phyloP scores from a whole-genome alignment of 345 rosid species.

The Nephelium lappaceum region DNA sequence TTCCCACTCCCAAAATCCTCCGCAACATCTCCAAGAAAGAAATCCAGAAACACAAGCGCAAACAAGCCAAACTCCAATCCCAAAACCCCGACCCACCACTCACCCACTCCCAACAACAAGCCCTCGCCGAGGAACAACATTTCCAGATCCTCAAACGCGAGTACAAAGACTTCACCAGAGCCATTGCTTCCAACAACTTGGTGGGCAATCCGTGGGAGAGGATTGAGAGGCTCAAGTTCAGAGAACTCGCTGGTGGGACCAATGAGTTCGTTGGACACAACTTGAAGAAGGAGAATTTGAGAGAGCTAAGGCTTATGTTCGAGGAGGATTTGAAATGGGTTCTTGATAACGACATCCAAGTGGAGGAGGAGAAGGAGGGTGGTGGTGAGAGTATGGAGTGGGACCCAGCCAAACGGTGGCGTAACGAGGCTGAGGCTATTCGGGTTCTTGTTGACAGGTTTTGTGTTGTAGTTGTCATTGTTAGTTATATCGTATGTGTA shows the following conservation, averaged over 20 bases:
- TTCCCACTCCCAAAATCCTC: slow-evolving; percentile 75
- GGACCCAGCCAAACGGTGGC: slow-evolving; percentile 60
- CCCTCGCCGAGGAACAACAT: slow-evolving; percentile 51
- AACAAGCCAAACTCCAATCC: slow-evolving; percentile 41
- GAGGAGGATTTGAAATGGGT: slow-evolving; percentile 81
- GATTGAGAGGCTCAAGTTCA: slow-evolving; percentile 57
- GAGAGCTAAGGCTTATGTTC: slow-evolving; percentile 67
- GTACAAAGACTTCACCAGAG: slow-evolving; percentile 62
- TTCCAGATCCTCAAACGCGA: slow-evolving; percentile 57
- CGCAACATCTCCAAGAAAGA: slow-evolving; percentile 73
- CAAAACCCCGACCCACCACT: slow-evolving; percentile 40
- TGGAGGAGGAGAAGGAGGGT: slow-evolving; percentile 32
- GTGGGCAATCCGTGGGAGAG: slow-evolving; percentile 94
- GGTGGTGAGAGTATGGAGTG: slow-evolving; percentile 30
- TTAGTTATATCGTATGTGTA: neutral
- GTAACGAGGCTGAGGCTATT: slow-evolving; percentile 67
- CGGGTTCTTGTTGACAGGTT: slow-evolving; percentile 76
- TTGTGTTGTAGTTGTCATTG: neutral
- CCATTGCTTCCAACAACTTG: slow-evolving; percentile 35
- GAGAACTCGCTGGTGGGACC: slow-evolving; percentile 53
- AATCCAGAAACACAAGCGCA: slow-evolving; percentile 79
- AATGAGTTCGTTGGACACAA: slow-evolving; percentile 47
- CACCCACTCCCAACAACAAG: slow-evolving; percentile 48
- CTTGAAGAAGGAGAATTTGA: slow-evolving; percentile 57
- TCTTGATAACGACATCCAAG: slow-evolving; percentile 75